Conservation (phyloP, 306 rosid species). For the Cucurbita maxima region DNA sequence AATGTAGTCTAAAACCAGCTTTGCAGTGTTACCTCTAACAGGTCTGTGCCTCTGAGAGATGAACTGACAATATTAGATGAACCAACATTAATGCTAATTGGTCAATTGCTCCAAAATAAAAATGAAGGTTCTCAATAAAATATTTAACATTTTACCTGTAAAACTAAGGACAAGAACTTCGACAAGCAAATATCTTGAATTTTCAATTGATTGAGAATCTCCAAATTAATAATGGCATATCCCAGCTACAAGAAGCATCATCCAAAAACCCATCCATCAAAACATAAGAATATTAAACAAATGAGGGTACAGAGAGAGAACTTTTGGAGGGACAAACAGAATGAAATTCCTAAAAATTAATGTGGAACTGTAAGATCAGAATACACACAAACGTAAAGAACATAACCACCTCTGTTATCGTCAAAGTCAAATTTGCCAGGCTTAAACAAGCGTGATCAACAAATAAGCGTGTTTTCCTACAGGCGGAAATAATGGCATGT, state of each 20-base stretch:
- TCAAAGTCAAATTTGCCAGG: slow-evolving; percentile 34
- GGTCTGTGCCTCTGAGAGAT: slow-evolving; percentile 80
- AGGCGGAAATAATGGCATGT: slow-evolving; percentile 53
- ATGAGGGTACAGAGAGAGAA: neutral
- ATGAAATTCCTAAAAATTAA: neutral
- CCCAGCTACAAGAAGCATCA: slow-evolving; percentile 50
- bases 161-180: slow-evolving; percentile 44
- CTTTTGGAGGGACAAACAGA: neutral
- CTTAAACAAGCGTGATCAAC: slow-evolving; percentile 38
- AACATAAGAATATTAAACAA: neutral
- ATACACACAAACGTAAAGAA: neutral
- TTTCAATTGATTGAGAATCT: slow-evolving; percentile 40
- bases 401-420: slow-evolving; percentile 41
- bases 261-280: slow-evolving; percentile 4
- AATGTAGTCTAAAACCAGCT: slow-evolving; percentile 51
- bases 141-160: slow-evolving; percentile 45
- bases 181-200: slow-evolving; percentile 43
- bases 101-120: neutral
- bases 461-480: slow-evolving; percentile 53
- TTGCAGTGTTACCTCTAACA: slow-evolving; percentile 60
- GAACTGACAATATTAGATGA: slow-evolving; percentile 37
- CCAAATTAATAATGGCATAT: slow-evolving; percentile 60
- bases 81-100: slow-evolving; percentile 1
- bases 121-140: neutral
- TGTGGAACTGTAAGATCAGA: neutral